Evolutionary conservation across 495 filamentous ascomycete species (phyloP), one percentile per base, ranked within the genome.

Genomic region (Articulospora tetracladia): DNA sequence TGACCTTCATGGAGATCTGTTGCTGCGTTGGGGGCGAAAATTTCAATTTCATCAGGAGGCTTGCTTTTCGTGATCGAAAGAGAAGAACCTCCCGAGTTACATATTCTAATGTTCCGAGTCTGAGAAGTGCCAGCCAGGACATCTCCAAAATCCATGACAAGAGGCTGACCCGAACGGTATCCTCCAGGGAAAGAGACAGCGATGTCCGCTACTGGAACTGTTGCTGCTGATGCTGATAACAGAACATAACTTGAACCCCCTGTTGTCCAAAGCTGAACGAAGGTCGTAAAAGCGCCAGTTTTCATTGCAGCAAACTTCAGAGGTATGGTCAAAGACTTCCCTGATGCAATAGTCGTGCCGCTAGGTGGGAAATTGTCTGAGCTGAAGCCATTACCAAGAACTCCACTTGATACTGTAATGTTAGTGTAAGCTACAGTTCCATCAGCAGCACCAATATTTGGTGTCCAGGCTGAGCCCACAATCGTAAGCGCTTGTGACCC

Each of bases 51-150:
- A 36, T 34, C 22, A 6, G 61, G 61, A 2, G 61, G 61, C 59
- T 73, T 73, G 20, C 58, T 64, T 55, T 73, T 73, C 11, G 70
- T 70, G 55, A 73, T 70, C 15, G 55, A 65, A 12, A 73, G 58
- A 28, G 61, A 58, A 6, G 68, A 70, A 2, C 71, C 71, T n/a
- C 71, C 71, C 13, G 48, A 57, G 44, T 73, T 72, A 53, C 66
- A 71, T 41, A 72, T 66, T 13, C 66, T 62, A 30, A 73, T 70
- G 6, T 64, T 50, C 15, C 62, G 54, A 20, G 64, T 62, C 2
- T 59, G 20, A 0, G 68, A 68, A 22, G 57, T 64, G 6, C 71
- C 70, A 27, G 68, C 60, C 15, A 55, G 2, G 28, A 70, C 66
- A 46, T 55, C 64, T n/a, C 71, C 71, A 59, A 73, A 73, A 55